Evolutionary conservation across 805 yeast genomes (phyloP), one percentile per base, ranked within the genome.

Genomic region (Wickerhamomyces canadensis): DNA sequence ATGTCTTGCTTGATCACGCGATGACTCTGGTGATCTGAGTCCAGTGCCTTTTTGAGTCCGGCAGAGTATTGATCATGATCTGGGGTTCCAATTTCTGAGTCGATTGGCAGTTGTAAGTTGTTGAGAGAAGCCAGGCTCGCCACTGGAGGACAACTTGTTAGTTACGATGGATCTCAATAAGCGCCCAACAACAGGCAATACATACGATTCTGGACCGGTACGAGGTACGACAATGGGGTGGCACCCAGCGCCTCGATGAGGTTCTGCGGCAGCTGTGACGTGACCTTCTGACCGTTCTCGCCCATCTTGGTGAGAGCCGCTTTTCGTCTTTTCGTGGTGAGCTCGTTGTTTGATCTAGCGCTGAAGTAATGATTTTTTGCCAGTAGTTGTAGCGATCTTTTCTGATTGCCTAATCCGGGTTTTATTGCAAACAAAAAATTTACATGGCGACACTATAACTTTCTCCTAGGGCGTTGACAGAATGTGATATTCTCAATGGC

Each of bases 181-280:
- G 28, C 31, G 28, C 8, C 21, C 15, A n/a, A 14, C n/a, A 14
- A 23, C 15, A 11, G 34, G n/a, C 13, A 23, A 26, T 31, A 58
- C 68, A 41, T 45, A 65, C 67, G 40, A 30, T 56, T 60, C 36
- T 67, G 70, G 2, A 55, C 59, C 2, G 74, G 74, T 3, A 66
- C 48, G 13, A 68, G 43, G 32, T 55, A 65, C 15, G 58, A 52
- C 34, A 68, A 36, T 0, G 73, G 72, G 18, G 61, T 57, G 12
- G 48, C 52, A 5, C 57, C 61, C 12, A 58, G 42, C 16, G 60
- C 59, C 38, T 55, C 58, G 16, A 33, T 43, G 29, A 54, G 33
- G n/a, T 39, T 39, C 12, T 29, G 29, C 2, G 60, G 60, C 14
- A 55, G 41, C 3, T 29, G 37, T 4, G 27, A 13, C 2, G 15